Base-by-base conservation (phyloP, 306 rosid genomes). In the Rosa rugosa region DNA sequence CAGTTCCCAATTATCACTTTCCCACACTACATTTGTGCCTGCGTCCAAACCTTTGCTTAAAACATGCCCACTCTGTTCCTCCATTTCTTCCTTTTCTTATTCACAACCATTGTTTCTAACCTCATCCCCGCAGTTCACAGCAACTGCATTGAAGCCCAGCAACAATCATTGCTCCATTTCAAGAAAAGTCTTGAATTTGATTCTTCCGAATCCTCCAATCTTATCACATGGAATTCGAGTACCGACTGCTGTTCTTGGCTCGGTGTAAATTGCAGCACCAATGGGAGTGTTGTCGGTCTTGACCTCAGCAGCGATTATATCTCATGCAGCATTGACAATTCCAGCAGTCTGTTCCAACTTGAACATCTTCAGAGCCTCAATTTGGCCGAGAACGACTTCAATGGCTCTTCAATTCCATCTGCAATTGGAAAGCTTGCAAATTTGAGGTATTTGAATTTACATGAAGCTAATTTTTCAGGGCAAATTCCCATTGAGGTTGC, bases 371-470 rank as follows among this genome's bases (percentile, higher is more conserved):
- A 56, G 27, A n/a, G 63, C 63, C 63, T 56, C 11, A 56, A 56
- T 9, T 56, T 56, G 3, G 63, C 63, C 31, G 0, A 56, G 8
- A 56, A n/a, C 5, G 13, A 56, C 63, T 56, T 56, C 63, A n/a
- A 73, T 27, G 34, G 56, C 76, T 10, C 67, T 14, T 0, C 2
- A 10, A 80, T 86, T 14, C 87, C 89, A 7, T 5, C 85, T 0
- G 38, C 71, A 13, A 41, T 86, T 8, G 77, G 56, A 1, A 62
- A 81, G 0, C 69, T 83, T 14, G 6, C 57, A 5, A 80, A 49
- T 45, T 83, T 83, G 75, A 72, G 57, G 57, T 51, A 51, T 51
- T 8, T 51, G 17, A 51, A 51, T 51, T 51, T 51, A 18, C 5
- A 16, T 0, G 1, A 51, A 16, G 57, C 22, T 8, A 1, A 0